phyloP scores from a whole-genome alignment of 2,329 filamentous ascomycete species.

The Fusarium concolor region DNA sequence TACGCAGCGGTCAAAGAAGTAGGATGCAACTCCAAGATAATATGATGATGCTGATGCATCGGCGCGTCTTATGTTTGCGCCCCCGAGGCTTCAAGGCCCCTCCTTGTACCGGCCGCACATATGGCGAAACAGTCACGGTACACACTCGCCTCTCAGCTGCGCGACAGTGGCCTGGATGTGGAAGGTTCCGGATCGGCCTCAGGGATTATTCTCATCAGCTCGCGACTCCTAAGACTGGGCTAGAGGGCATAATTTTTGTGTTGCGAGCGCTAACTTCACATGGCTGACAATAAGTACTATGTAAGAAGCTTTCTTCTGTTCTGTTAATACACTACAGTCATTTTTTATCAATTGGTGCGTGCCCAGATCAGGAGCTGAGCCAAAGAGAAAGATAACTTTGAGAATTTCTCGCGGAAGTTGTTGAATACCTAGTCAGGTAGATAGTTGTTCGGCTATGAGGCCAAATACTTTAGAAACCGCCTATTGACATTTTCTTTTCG shows the following conservation, averaged over 20 bases:
- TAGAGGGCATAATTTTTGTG: background rate
- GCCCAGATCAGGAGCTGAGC: constrained; percentile 13
- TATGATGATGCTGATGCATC: constrained; percentile 7
- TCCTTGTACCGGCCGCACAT: constrained; percentile 3
- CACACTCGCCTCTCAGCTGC: constrained; percentile 24
- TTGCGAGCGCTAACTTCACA: background rate
- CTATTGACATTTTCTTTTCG: background rate
- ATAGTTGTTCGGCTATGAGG: background rate
- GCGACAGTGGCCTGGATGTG: constrained; percentile 24
- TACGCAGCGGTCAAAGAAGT: constrained; percentile 3
- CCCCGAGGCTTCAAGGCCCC: background rate
- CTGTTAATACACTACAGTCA: too few relatives aligned
- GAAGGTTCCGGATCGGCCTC: constrained; percentile 30
- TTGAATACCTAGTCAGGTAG: background rate
- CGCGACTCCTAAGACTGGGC: background rate
- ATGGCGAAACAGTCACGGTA: constrained; percentile 25
- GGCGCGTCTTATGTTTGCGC: constrained; percentile 15
- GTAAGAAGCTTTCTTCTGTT: background rate
- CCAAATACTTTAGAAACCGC: background rate
- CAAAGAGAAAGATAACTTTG: background rate
- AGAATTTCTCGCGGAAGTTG: background rate
- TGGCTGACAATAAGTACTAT: background rate
- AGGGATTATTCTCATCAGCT: constrained; percentile 26
- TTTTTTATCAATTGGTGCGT: background rate
- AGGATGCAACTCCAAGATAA: constrained; percentile 16